A percentile compares a stretch with the other conserved stretches of the same genome.
phyloP scores from a whole-genome alignment of 192 early-diverging fungal genomes.

The Backusella tuberculispora region DNA sequence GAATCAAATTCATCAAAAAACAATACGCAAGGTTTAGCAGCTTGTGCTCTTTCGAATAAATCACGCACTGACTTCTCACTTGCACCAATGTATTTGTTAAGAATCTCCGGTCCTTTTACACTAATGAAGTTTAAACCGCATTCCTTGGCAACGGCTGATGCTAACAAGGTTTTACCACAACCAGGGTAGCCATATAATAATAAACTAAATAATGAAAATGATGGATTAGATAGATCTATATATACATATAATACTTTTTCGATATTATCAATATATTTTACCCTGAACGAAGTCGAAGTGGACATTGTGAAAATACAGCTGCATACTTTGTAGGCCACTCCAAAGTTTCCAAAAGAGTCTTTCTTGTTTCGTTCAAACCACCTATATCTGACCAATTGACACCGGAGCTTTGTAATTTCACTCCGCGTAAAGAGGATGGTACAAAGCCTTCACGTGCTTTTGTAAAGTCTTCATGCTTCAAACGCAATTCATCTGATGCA shows the following conservation, averaged over 20 bases:
- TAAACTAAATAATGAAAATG: constrained; percentile 52
- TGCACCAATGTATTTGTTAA: constrained; percentile 99
- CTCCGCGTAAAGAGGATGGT: constrained; percentile 77
- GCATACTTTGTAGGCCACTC: constrained; percentile 96
- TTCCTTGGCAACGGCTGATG: constrained; percentile 94
- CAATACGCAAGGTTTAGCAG: constrained; percentile 91
- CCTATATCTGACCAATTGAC: constrained; percentile 91
- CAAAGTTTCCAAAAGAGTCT: constrained; percentile 85
- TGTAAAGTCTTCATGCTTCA: constrained; percentile 71
- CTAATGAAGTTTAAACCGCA: constrained; percentile 97
- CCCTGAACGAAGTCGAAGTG: constrained; percentile 90
- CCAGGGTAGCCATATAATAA: constrained; percentile 96
- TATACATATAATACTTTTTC: constrained; percentile 6
- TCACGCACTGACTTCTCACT: constrained; percentile 95
- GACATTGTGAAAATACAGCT: constrained; percentile 84
- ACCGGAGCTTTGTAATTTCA: constrained; percentile 75
- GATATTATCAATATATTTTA: constrained; percentile 32
- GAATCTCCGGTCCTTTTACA: constrained; percentile 95
- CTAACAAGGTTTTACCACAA: constrained; percentile 98
- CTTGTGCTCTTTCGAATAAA: constrained; percentile 91
- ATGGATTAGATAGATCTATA: background rate
- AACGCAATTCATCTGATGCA: background rate
- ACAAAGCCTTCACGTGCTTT: constrained; percentile 79
- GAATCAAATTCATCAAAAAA: constrained; percentile 99
- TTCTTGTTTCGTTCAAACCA: constrained; percentile 77